Percentiles rank a stretch among this genome's conserved stretches.
These are phyloP conservation scores for Tuber melanosporum DNA, from an alignment of 495 filamentous ascomycete species.

Conservation along the genomic window DNA sequence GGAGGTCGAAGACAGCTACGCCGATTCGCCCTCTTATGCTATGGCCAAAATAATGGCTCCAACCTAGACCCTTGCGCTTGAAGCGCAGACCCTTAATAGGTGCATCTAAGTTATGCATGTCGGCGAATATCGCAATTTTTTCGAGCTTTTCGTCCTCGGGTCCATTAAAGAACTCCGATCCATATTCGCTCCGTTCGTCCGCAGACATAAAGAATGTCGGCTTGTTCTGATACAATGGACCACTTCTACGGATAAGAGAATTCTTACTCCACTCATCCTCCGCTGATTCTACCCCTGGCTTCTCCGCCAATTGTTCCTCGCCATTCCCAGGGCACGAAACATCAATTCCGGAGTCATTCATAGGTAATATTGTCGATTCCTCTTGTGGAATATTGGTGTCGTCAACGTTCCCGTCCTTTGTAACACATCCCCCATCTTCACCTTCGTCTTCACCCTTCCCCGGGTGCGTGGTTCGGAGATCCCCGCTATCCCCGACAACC, in stretches of 20 bases:
- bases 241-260: neutral
- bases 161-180: neutral
- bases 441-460: neutral
- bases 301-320: neutral
- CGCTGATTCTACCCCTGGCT: neutral
- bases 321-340: neutral
- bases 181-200: neutral
- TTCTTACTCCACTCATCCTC: no score
- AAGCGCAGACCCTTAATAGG: neutral
- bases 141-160: neutral
- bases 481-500: neutral
- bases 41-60: neutral
- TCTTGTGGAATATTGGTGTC: neutral
- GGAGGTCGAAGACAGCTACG: neutral
- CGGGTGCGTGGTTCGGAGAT: neutral
- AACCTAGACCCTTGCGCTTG: neutral
- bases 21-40: neutral
- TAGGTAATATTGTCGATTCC: slow-evolving; percentile 7
- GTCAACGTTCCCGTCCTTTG: neutral
- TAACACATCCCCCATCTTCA: neutral
- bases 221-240: neutral
- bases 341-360: slow-evolving; percentile 5
- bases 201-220: neutral
- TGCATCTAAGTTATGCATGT: neutral
- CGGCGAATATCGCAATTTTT: neutral